These are phyloP conservation scores for Beta vulgaris DNA, from an alignment of 148 eudicot genomes.

Conservation along the genomic window DNA sequence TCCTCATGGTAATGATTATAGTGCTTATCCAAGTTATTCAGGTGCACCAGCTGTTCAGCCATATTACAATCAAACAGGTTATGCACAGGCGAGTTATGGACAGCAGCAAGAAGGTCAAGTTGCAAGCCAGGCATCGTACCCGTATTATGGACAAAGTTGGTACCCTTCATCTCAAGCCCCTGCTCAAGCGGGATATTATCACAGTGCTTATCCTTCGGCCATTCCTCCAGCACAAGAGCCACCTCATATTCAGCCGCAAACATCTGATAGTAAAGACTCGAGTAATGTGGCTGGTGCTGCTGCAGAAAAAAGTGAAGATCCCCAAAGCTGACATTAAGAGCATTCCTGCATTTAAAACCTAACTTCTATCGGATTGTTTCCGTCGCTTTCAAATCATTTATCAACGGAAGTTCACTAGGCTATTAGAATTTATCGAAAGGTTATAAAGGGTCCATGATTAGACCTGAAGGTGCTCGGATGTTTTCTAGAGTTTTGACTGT, in stretches of 20 bases:
- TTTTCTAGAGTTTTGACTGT: too few relatives aligned
- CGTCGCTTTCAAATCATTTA: too few relatives aligned
- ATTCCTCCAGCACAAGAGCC: slow-evolving; percentile 29
- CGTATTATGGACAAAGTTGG: slow-evolving; percentile 42
- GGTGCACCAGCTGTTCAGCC: slow-evolving; percentile 31
- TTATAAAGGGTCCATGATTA: too few relatives aligned
- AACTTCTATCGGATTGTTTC: too few relatives aligned
- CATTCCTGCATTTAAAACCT: too few relatives aligned
- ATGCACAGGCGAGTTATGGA: slow-evolving; percentile 39
- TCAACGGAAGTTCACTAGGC: too few relatives aligned
- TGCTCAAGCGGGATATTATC: slow-evolving; percentile 36
- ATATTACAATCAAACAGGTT: slow-evolving; percentile 33
- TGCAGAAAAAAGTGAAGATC: slow-evolving; percentile 24
- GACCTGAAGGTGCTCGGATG: too few relatives aligned
- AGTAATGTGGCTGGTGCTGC: slow-evolving; percentile 25
- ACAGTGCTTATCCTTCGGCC: slow-evolving; percentile 32
- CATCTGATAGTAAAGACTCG: slow-evolving; percentile 30
- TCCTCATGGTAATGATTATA: slow-evolving; percentile 36
- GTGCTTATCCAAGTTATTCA: slow-evolving; percentile 36
- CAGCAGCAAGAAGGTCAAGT: slow-evolving; percentile 43
- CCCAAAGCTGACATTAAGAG: too few relatives aligned
- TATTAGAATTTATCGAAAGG: too few relatives aligned
- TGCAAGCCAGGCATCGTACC: slow-evolving; percentile 33
- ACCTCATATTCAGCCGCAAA: slow-evolving; percentile 28
- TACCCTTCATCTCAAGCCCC: slow-evolving; percentile 32